Evolutionary conservation across 176 grass and related monocot genomes (phyloP).

Genomic region (Stipa capillata): DNA sequence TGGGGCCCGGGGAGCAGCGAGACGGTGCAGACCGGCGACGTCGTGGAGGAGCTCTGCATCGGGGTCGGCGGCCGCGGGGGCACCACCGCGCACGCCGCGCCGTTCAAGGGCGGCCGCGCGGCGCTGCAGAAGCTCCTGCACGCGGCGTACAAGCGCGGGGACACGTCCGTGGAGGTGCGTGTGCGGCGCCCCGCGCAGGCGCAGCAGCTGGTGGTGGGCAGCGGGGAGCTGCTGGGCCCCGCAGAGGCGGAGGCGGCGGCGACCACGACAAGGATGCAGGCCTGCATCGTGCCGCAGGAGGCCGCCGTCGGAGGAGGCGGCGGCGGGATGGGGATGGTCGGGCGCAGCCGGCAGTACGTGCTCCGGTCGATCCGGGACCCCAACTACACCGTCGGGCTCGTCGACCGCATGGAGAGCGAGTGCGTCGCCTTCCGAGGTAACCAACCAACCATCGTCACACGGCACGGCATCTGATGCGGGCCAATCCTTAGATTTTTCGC

Average conservation of each 20-base stretch:
- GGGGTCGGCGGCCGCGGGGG: conserved; percentile 36
- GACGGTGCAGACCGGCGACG: conserved; percentile 71
- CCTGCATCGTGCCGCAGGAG: conserved; percentile 78
- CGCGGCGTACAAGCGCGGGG: conserved; percentile 60
- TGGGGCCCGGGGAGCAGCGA: conserved; percentile 54
- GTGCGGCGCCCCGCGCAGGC: conserved; percentile 27
- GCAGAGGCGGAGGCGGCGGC: not conserved
- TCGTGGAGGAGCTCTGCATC: conserved; percentile 66
- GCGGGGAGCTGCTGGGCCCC: not conserved
- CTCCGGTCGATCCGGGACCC: conserved; percentile 91
- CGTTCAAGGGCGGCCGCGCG: conserved; percentile 80
- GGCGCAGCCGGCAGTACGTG: conserved; percentile 57
- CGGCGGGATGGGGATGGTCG: conserved; percentile 23
- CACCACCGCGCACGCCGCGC: conserved; percentile 36
- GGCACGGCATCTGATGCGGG: not conserved
- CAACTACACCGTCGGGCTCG: conserved; percentile 89
- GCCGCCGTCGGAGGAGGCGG: not conserved
- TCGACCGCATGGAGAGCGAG: conserved; percentile 81
- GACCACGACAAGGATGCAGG: conserved; percentile 51
- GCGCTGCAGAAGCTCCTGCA: conserved; percentile 78
- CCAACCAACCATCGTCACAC: not conserved
- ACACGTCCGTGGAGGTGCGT: conserved; percentile 79
- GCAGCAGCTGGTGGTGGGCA: not conserved
- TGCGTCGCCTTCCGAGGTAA: conserved; percentile 92
- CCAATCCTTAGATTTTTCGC: not conserved